Evolutionary conservation across 2,329 filamentous ascomycete species (phyloP).

Genomic region (Ophiocordyceps robertsii): DNA sequence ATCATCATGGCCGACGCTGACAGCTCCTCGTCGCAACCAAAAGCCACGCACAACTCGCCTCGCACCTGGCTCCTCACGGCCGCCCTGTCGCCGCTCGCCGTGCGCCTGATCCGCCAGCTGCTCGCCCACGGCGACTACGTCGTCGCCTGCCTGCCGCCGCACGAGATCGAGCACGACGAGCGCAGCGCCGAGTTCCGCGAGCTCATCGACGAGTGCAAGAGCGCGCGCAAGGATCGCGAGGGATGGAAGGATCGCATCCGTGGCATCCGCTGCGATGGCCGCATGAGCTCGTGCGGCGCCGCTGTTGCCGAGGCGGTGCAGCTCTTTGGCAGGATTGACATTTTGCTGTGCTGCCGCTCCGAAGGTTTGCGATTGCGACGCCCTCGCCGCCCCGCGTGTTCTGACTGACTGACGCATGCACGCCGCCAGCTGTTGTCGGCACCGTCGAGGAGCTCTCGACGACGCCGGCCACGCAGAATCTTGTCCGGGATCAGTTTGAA

Average conservation of each 20-base stretch:
- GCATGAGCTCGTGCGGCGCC: slow-evolving; percentile 63
- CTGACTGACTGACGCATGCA: background rate
- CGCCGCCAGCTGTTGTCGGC: slow-evolving; percentile 58
- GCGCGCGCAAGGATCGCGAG: slow-evolving; percentile 48
- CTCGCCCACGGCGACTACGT: slow-evolving; percentile 88
- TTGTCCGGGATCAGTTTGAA: slow-evolving; percentile 87
- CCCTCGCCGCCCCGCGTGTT: background rate
- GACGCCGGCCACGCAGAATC: slow-evolving; percentile 55
- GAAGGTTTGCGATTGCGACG: slow-evolving; percentile 41
- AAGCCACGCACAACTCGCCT: slow-evolving; percentile 57
- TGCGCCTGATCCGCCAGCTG: slow-evolving; percentile 67
- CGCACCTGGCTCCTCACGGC: slow-evolving; percentile 90
- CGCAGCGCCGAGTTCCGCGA: slow-evolving; percentile 68
- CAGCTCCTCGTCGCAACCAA: slow-evolving; percentile 10
- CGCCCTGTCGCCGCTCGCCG: slow-evolving; percentile 70
- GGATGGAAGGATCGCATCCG: slow-evolving; percentile 71
- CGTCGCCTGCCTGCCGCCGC: slow-evolving; percentile 67
- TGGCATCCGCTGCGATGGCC: slow-evolving; percentile 49
- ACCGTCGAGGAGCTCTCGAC: slow-evolving; percentile 82
- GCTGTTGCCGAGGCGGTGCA: slow-evolving; percentile 78
- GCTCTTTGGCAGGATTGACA: slow-evolving; percentile 77
- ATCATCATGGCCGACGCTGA: slow-evolving; percentile 17
- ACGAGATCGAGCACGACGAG: slow-evolving; percentile 64
- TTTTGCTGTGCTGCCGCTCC: slow-evolving; percentile 78
- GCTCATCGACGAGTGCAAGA: slow-evolving; percentile 59